A percentile compares a stretch with the other conserved stretches of the same genome.
Evolutionary conservation across 73 alveolate genomes (phyloP).

Genomic region (Vitrella brassicaformis): DNA sequence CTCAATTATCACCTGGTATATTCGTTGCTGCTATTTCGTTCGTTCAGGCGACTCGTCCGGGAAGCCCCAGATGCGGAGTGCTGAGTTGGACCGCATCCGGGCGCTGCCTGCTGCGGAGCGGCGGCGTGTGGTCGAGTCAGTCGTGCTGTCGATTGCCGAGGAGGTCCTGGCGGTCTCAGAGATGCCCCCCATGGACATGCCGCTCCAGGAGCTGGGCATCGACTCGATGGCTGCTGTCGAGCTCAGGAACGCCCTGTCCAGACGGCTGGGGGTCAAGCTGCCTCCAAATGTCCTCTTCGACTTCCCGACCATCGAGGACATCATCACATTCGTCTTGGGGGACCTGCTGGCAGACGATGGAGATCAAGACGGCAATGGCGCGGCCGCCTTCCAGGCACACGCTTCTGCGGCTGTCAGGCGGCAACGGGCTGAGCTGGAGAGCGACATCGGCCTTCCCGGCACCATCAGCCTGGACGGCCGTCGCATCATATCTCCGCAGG

Average conservation of each 20-base stretch:
- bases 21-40: background rate
- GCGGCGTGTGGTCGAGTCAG: background rate
- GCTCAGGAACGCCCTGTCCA: background rate
- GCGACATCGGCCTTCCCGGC: no score
- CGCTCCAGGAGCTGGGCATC: constrained; percentile 3
- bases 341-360: no score
- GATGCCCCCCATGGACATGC: background rate
- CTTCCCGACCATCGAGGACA: constrained; percentile 1
- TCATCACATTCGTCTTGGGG: no score
- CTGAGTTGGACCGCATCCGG: background rate
- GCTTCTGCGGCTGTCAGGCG: no score
- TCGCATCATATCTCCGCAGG: no score
- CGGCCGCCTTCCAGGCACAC: no score
- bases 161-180: constrained; percentile 1
- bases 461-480: no score
- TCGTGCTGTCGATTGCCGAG: background rate
- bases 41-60: background rate
- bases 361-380: no score
- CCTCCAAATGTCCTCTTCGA: background rate
- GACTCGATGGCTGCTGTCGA: constrained; percentile 6
- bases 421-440: no score
- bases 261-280: background rate
- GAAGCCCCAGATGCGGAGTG: background rate
- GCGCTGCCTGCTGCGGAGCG: background rate
- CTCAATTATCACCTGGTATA: no score